phyloP scores from a whole-genome alignment of 2,329 filamentous ascomycete genomes.

The Ceratocystis huliohia region DNA sequence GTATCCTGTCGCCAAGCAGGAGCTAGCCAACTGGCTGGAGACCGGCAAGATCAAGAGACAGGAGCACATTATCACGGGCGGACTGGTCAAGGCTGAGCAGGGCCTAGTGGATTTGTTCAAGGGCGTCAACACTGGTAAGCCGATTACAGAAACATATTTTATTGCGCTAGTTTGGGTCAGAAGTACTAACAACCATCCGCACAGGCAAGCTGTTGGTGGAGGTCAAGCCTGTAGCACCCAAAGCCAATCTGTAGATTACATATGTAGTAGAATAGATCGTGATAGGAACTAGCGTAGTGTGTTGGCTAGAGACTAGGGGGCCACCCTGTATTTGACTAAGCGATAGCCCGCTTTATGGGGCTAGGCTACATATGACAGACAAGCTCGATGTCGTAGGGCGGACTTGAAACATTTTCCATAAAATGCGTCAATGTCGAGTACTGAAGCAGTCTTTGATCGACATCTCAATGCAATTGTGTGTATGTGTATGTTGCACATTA shows the following conservation, averaged over 20 bases:
- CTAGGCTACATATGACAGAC: background rate
- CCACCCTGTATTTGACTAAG: background rate
- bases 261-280: no score
- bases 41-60: slow-evolving; percentile 61
- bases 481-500: background rate
- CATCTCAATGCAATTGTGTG: background rate
- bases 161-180: background rate
- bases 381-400: background rate
- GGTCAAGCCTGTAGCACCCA: slow-evolving; percentile 30
- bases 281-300: no score
- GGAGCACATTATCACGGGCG: slow-evolving; percentile 59
- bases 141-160: background rate
- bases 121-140: slow-evolving; percentile 57
- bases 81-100: slow-evolving; percentile 49
- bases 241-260: slow-evolving; percentile 5
- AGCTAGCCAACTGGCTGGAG: slow-evolving; percentile 54
- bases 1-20: slow-evolving; percentile 43
- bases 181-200: background rate
- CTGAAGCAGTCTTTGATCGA: background rate
- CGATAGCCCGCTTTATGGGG: background rate
- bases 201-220: slow-evolving; percentile 37
- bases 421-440: background rate
- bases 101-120: slow-evolving; percentile 52
- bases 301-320: background rate
- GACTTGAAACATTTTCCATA: background rate